Percentiles rank a stretch among this genome's conserved stretches.
phyloP scores from a whole-genome alignment of 2,329 filamentous ascomycete genomes.

The Sphaerulina populicola region DNA sequence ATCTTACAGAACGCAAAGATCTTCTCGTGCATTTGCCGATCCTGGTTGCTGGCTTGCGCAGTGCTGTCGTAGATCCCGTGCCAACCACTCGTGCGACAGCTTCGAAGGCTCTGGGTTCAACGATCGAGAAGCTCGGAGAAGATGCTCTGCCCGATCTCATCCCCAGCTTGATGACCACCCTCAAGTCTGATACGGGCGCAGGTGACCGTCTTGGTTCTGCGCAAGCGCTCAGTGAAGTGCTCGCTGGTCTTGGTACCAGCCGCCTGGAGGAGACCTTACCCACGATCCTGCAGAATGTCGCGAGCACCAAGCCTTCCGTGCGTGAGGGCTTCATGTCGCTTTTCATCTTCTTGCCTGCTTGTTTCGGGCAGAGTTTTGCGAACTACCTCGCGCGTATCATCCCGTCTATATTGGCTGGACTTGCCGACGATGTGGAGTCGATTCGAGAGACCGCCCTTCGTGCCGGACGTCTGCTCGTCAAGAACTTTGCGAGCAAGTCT shows the following conservation, averaged over 20 bases:
- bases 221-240: conserved; percentile 90
- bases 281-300: conserved; percentile 91
- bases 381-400: conserved; percentile 94
- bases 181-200: conserved; percentile 94
- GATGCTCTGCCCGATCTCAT: conserved; percentile 95
- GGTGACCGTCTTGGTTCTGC: conserved; percentile 93
- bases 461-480: conserved; percentile 87
- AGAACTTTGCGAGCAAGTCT: conserved; percentile 93
- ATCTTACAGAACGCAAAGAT: conserved; percentile 93
- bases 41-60: conserved; percentile 77
- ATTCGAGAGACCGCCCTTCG: conserved; percentile 95
- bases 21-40: conserved; percentile 85
- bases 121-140: conserved; percentile 97
- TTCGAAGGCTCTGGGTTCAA: conserved; percentile 86
- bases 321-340: conserved; percentile 99
- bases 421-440: conserved; percentile 92
- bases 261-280: conserved; percentile 92
- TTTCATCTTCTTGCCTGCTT: conserved; percentile 97
- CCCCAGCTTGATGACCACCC: conserved; percentile 90
- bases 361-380: conserved; percentile 97
- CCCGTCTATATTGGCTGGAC: conserved; percentile 82
- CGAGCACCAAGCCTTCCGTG: conserved; percentile 80
- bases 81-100: conserved; percentile 93
- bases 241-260: conserved; percentile 85
- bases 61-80: conserved; percentile 88